Evolutionary conservation across 441 rosid species (phyloP).

Genomic region (Kokia cookei): DNA sequence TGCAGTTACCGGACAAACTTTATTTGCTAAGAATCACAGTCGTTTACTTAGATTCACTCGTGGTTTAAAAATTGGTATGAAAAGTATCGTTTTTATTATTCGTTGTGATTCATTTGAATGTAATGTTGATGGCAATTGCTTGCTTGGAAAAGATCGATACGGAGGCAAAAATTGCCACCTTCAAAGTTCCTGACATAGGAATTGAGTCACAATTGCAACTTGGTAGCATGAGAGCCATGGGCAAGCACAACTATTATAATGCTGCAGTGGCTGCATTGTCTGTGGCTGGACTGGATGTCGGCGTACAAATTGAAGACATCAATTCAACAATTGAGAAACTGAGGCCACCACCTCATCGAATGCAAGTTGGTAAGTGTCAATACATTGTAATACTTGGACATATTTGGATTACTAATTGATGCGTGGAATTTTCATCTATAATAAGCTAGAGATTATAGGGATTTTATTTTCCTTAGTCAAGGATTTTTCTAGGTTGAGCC

Average conservation of each 20-base stretch:
- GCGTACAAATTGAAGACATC: constrained; percentile 16
- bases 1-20: neutral
- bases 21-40: neutral
- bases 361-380: constrained; percentile 23
- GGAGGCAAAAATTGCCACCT: constrained; percentile 20
- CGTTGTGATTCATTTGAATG: neutral
- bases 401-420: neutral
- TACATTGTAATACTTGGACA: neutral
- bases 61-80: neutral
- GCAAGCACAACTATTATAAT: constrained; percentile 23
- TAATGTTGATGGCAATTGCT: neutral
- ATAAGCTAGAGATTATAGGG: too few species aligned
- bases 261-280: constrained; percentile 38
- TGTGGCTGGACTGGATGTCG: constrained; percentile 24
- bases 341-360: constrained; percentile 23
- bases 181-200: constrained; percentile 24
- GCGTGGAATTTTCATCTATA: too few species aligned
- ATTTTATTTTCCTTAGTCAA: neutral
- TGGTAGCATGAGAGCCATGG: constrained; percentile 18
- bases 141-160: constrained; percentile 21
- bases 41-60: neutral
- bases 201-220: constrained; percentile 19
- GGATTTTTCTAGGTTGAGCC: too few species aligned
- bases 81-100: neutral
- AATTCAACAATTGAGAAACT: constrained; percentile 18